A percentile compares a stretch with the other conserved stretches of the same genome.
Evolutionary conservation across 2,329 filamentous ascomycete species (phyloP).

Genomic region (Corniculantispora saksenae): DNA sequence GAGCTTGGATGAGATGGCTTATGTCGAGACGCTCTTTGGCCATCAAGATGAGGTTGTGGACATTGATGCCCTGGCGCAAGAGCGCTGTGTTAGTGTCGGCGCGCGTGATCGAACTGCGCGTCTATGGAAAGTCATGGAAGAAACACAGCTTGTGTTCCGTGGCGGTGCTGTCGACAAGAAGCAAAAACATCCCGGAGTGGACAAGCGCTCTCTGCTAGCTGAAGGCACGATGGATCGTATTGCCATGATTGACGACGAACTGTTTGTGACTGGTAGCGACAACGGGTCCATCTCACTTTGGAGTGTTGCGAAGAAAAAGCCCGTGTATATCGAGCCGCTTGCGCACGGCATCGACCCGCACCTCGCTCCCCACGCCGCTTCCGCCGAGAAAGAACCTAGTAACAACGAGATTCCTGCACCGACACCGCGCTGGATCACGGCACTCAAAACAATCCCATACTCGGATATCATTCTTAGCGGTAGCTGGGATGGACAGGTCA

Average conservation of each 20-base stretch:
- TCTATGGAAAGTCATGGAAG: slow-evolving; percentile 94
- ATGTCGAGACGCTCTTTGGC: slow-evolving; percentile 93
- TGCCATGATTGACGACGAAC: slow-evolving; percentile 82
- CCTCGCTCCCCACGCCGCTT: slow-evolving; percentile 66
- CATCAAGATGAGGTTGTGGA: slow-evolving; percentile 90
- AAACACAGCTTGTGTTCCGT: slow-evolving; percentile 92
- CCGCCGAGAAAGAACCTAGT: slow-evolving; percentile 68
- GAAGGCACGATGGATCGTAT: slow-evolving; percentile 91
- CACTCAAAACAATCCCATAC: slow-evolving; percentile 81
- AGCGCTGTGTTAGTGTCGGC: slow-evolving; percentile 88
- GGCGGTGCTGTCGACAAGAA: slow-evolving; percentile 70
- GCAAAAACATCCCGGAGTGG: slow-evolving; percentile 40
- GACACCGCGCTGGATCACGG: slow-evolving; percentile 86
- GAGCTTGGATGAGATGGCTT: slow-evolving; percentile 88
- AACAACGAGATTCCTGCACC: slow-evolving; percentile 61
- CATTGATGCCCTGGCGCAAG: slow-evolving; percentile 78
- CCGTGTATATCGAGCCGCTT: slow-evolving; percentile 74
- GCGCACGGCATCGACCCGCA: slow-evolving; percentile 84
- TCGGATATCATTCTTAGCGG: slow-evolving; percentile 88
- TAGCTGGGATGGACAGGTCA: slow-evolving; percentile 85
- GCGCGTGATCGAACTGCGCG: slow-evolving; percentile 88
- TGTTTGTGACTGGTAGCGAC: slow-evolving; percentile 91
- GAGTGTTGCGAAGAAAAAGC: slow-evolving; percentile 93
- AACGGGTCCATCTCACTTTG: slow-evolving; percentile 85
- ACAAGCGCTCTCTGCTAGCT: slow-evolving; percentile 57